Evolutionary conservation across 352 stramenopile species (phyloP), one percentile per base, ranked within the genome.

Genomic region (Peronospora destructor): DNA sequence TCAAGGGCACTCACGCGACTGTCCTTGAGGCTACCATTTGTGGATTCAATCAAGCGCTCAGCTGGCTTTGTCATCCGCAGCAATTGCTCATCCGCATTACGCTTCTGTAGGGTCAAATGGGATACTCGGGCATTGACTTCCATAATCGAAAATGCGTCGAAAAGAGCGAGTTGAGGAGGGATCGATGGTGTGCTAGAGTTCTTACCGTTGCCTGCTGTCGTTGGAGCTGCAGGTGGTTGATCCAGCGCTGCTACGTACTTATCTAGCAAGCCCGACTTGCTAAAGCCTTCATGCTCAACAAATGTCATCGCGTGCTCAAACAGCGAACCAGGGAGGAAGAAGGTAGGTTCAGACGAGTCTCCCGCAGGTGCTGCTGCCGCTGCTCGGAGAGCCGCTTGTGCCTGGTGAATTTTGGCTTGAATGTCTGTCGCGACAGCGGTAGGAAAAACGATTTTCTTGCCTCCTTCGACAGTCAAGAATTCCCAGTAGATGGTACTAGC

Each of bases 131-230:
- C 69, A 48, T 94, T 94, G 0, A 91, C 51, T 64, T 94, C 83
- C 80, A 89, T 91, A 36, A 94, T 86, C 26, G 81, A 91, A 45
- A 91, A 94, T 1, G 78, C 64, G 42, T 94, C 83, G 45, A 91
- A 94, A 14, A 94, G 60, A 1, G 75, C 64, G 3, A 94, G 64
- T 43, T 94, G 83, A 0, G 78, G 71, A 13, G 83, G 83, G 25
- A 94, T 77, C 0, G 66, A 66, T 6, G 43, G 40, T 9, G 41
- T 37, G 19, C 48, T 66, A 0, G 61, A 61, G 47, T 38, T 68
- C 48, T 68, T 72, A 30, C 49, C 37, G 17, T 64, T 66, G 42
- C 61, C 23, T 42, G 51, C 30, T 32, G 58, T 39, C 21, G 49
- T 55, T 34, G 56, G 56, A 11, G 54, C 44, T 21, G 56, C 42